These are phyloP conservation scores for Pseudogymnoascus sp. DNA, from an alignment of 2,329 filamentous ascomycete genomes.

Conservation along the genomic window DNA sequence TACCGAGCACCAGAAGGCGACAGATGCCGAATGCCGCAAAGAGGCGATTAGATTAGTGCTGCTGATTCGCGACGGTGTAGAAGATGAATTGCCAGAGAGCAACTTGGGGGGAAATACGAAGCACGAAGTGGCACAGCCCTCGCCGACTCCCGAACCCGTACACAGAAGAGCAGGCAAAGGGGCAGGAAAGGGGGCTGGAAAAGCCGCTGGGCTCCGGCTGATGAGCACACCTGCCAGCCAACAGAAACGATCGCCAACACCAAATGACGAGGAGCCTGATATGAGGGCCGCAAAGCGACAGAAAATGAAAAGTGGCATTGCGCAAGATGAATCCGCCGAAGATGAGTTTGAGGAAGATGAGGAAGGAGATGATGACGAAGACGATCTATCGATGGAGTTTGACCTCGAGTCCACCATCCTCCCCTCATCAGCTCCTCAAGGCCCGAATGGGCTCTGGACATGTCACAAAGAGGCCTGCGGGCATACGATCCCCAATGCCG, in stretches of 20 bases:
- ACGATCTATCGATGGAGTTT: slow-evolving; percentile 9
- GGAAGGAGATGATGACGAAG: not conserved
- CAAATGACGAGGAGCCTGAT: not conserved
- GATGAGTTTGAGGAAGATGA: slow-evolving; percentile 1
- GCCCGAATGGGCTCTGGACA: slow-evolving; percentile 55
- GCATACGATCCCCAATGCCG: slow-evolving; percentile 55
- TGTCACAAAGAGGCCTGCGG: slow-evolving; percentile 57
- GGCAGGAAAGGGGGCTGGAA: not conserved
- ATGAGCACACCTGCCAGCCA: not conserved
- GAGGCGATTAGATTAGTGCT: not conserved
- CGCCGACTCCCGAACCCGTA: not conserved
- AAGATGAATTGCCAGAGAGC: not conserved
- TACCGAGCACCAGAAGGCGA: not conserved
- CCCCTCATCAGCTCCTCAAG: slow-evolving; percentile 41
- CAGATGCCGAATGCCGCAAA: not conserved
- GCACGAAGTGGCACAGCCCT: not conserved
- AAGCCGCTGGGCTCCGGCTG: not conserved
- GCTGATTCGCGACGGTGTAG: not conserved
- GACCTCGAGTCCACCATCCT: slow-evolving; percentile 30
- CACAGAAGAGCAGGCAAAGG: not conserved
- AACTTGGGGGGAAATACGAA: not conserved
- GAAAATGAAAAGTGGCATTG: not conserved
- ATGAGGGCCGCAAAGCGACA: not conserved
- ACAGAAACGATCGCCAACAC: not conserved
- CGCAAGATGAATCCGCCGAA: not conserved